Base-by-base conservation (phyloP, 2,329 filamentous ascomycete genomes). In the Dryadomyces quercivorus region DNA sequence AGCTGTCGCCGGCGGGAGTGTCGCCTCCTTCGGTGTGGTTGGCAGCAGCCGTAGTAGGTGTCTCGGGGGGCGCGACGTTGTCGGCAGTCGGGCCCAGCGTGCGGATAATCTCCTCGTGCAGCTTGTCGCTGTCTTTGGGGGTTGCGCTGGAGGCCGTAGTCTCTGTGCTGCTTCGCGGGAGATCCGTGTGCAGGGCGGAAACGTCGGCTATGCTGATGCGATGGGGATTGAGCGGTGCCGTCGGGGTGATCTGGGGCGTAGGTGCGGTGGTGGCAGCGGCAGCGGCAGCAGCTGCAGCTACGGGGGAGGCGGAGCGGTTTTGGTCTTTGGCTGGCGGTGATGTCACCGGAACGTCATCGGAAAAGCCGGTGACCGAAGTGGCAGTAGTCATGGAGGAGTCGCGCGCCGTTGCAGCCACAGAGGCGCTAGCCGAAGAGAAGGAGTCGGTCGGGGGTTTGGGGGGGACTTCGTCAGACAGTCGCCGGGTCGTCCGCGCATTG, bases 31-130 rank as follows among this genome's bases (percentile, higher is more conserved):
- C 38, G 26, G 5, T 34, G 48, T 16, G 18, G 47, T 38, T 9
- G 57, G 21, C 26, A 34, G 40, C 5, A 42, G 50, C 15, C 15
- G 7, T n/a, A 3, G 40, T 18, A 16, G 16, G 16, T 4, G 58
- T 20, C 31, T 50, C 48, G 26, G 48, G 2, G 4, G 16, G 1
- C n/a, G 5, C 16, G 15, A 3, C 10, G n/a, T 21, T 26, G 12
- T 13, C 6, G 3, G 26, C 45, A 2, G 61, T 56, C 0, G 82
- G 76, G 54, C 75, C 82, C 2, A 91, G 71, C 45, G 81, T 86
- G 56, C 79, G 81, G 53, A 88, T 81, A 54, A 91, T 91, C 61
- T 91, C 87, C 56, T 88, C 84, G 31, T 82, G 76, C 49, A 91
- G 66, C 55, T 78, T 74, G 59, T 91, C 86, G 61, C 79, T 89